A percentile compares a stretch with the other conserved stretches of the same genome.
Evolutionary conservation across 371 early-diverging fungal species (phyloP).

Genomic region (Mucor velutinosus): DNA sequence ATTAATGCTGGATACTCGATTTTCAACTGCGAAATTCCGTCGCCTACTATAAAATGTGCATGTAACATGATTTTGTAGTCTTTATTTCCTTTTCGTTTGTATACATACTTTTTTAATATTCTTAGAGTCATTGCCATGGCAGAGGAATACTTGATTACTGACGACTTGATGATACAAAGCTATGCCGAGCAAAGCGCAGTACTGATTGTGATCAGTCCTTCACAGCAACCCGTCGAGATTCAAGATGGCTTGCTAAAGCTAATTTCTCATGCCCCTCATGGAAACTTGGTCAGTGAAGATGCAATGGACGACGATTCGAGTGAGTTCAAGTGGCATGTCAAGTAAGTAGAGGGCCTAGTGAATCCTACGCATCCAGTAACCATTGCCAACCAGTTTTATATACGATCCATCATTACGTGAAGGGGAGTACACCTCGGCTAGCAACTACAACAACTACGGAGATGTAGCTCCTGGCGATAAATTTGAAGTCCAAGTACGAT

Average conservation of each 20-base stretch:
- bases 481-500: constrained; percentile 59
- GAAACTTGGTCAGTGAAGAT: constrained; percentile 53
- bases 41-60: not conserved
- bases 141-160: constrained; percentile 4
- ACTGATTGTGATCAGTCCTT: constrained; percentile 49
- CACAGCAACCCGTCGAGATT: constrained; percentile 58
- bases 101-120: not conserved
- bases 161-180: not conserved
- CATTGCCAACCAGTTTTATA: constrained; percentile 41
- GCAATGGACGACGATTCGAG: constrained; percentile 46
- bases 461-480: constrained; percentile 36
- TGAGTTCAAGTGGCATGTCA: constrained; percentile 58
- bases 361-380: not conserved
- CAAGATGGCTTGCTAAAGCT: constrained; percentile 64
- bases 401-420: constrained; percentile 42
- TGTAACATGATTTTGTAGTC: not conserved
- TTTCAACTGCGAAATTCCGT: not conserved
- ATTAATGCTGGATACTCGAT: not conserved
- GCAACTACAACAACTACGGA: constrained; percentile 38
- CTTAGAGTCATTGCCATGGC: not conserved
- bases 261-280: constrained; percentile 54
- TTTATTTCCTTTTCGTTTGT: not conserved
- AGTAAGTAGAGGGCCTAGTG: constrained; percentile 27
- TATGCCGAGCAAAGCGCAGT: constrained; percentile 20
- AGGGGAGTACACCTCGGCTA: constrained; percentile 49